phyloP scores from a whole-genome alignment of 805 yeast genomes.

The Cyberlindnera euphorbiiphila region DNA sequence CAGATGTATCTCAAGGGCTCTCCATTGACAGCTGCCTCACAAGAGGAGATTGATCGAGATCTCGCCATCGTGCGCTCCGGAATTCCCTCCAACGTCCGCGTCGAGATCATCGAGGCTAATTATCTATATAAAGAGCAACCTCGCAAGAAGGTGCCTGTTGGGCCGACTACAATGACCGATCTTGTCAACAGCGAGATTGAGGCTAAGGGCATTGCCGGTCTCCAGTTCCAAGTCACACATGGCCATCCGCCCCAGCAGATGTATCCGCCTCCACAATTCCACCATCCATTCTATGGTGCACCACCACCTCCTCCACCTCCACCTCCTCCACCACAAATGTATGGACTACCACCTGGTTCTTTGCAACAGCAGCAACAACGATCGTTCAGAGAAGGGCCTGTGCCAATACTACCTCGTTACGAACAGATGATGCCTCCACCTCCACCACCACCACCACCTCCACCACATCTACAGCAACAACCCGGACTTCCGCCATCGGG shows the following conservation, averaged over 20 bases:
- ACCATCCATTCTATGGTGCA: no score
- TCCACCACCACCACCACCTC: background rate
- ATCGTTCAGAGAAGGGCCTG: no score
- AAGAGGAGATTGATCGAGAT: constrained; percentile 21
- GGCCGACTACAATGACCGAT: constrained; percentile 28
- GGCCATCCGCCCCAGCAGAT: constrained; percentile 1
- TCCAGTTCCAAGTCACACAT: constrained; percentile 9
- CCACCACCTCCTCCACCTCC: constrained; percentile 3
- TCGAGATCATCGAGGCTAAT: constrained; percentile 22
- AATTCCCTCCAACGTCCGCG: constrained; percentile 5
- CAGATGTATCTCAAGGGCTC: constrained; percentile 3
- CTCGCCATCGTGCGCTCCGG: constrained; percentile 10
- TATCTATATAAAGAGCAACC: constrained; percentile 22
- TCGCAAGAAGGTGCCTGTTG: constrained; percentile 8
- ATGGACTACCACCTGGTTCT: background rate
- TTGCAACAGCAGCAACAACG: constrained; percentile 11
- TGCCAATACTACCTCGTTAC: constrained; percentile 1
- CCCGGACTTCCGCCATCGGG: constrained; percentile 5
- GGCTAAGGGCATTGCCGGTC: constrained; percentile 15
- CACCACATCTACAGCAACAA: background rate
- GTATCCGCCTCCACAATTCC: constrained; percentile 10
- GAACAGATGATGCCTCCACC: background rate
- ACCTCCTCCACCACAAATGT: constrained; percentile 6
- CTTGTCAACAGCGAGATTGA: constrained; percentile 25
- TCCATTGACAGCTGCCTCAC: constrained; percentile 12